phyloP scores from a whole-genome alignment of 306 rosid genomes.

The Gastrolobium villosum region DNA sequence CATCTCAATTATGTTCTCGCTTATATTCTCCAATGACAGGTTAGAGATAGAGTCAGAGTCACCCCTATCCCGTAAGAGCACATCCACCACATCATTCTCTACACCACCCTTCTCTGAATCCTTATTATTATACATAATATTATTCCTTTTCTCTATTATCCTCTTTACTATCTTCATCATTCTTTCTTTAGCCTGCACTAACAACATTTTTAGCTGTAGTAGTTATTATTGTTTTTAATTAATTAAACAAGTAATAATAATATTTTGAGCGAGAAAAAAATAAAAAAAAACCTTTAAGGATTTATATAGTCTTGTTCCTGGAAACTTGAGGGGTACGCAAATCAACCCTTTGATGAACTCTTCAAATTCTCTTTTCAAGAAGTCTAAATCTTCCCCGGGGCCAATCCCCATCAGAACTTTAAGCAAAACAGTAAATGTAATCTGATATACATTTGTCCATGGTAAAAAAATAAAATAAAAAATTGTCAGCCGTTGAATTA shows the following conservation, averaged over 20 bases:
- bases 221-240: neutral
- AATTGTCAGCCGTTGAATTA: neutral
- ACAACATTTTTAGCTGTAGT: neutral
- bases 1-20: conserved; percentile 83
- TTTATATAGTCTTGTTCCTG: conserved; percentile 84
- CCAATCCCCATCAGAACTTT: conserved; percentile 70
- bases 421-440: conserved; percentile 63
- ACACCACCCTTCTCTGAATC: conserved; percentile 39
- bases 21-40: conserved; percentile 63
- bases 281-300: conserved; percentile 75
- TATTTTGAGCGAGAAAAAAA: neutral
- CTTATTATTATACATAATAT: neutral
- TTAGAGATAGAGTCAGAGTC: conserved; percentile 48
- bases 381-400: conserved; percentile 67
- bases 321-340: conserved; percentile 89
- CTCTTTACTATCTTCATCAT: conserved; percentile 73
- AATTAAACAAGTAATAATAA: neutral
- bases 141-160: conserved; percentile 66
- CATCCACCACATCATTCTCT: conserved; percentile 74
- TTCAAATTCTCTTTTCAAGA: conserved; percentile 73
- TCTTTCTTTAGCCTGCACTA: conserved; percentile 80
- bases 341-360: conserved; percentile 90
- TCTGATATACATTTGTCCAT: neutral
- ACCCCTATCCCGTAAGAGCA: conserved; percentile 63
- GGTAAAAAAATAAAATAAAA: neutral